A percentile compares a stretch with the other conserved stretches of the same genome.
phyloP scores from a whole-genome alignment of 805 yeast genomes.

The Starmerella floris region DNA sequence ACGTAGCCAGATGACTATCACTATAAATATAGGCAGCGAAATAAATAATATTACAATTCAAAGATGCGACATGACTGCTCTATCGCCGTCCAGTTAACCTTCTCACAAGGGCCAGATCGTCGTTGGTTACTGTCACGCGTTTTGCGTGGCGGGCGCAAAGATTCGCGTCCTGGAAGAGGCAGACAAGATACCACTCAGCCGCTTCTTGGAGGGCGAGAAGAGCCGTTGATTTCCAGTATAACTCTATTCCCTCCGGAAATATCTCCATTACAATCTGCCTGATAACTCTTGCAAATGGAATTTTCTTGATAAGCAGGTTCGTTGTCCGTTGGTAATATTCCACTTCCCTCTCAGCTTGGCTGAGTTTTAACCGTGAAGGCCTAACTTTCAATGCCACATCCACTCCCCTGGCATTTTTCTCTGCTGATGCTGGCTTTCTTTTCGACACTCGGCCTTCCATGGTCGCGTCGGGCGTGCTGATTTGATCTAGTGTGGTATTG shows the following conservation, averaged over 20 bases:
- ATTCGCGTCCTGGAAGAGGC: conserved; percentile 94
- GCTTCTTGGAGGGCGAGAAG: conserved; percentile 97
- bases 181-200: conserved; percentile 93
- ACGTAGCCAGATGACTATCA: too few relatives aligned
- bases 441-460: conserved; percentile 5
- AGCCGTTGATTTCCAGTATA: conserved; percentile 95
- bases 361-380: neutral
- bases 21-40: neutral
- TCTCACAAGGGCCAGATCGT: conserved; percentile 95
- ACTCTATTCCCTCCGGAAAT: conserved; percentile 42
- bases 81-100: conserved; percentile 47
- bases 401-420: neutral
- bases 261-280: conserved; percentile 92
- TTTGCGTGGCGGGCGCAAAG: conserved; percentile 98
- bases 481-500: too few relatives aligned
- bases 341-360: conserved; percentile 76
- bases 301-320: conserved; percentile 84
- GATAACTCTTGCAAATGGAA: conserved; percentile 94
- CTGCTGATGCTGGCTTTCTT: neutral
- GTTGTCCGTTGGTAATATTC: conserved; percentile 96
- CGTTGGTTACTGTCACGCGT: conserved; percentile 97
- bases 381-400: neutral
- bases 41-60: neutral
- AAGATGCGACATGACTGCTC: neutral
- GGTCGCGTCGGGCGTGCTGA: too few relatives aligned